Evolutionary conservation across 2,329 filamentous ascomycete species (phyloP).

Genomic region (Trematosphaeria pertusa): DNA sequence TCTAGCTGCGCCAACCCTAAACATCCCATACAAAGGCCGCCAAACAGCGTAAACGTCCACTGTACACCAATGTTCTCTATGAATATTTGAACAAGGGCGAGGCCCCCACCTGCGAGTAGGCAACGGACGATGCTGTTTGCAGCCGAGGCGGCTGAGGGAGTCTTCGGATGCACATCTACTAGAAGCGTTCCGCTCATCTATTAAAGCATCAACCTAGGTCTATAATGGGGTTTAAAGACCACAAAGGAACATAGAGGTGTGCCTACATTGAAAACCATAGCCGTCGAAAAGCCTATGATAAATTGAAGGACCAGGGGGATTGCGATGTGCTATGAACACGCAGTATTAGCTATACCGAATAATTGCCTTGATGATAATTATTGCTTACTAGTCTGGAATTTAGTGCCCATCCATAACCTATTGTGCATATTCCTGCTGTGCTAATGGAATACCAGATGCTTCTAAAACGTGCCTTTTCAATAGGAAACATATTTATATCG

Average conservation of each 20-base stretch:
- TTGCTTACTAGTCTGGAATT: background rate
- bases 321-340: background rate
- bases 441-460: background rate
- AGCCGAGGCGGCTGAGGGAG: constrained; percentile 41
- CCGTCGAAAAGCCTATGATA: background rate
- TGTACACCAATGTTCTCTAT: background rate
- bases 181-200: constrained; percentile 47
- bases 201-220: background rate
- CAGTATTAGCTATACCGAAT: too few species aligned
- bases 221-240: background rate
- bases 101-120: background rate
- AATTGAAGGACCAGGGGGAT: background rate
- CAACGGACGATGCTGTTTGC: constrained; percentile 9
- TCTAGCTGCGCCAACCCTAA: background rate
- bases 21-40: background rate
- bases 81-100: background rate
- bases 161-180: constrained; percentile 43
- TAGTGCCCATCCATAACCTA: background rate
- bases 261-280: background rate
- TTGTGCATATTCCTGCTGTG: background rate
- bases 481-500: background rate
- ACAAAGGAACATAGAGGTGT: too few species aligned
- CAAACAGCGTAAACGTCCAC: background rate
- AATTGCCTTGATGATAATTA: background rate
- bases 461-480: background rate